Evolutionary conservation across 805 yeast species (phyloP), one percentile per base, ranked within the genome.

Genomic region (Kregervanrija pseudodelftensis): DNA sequence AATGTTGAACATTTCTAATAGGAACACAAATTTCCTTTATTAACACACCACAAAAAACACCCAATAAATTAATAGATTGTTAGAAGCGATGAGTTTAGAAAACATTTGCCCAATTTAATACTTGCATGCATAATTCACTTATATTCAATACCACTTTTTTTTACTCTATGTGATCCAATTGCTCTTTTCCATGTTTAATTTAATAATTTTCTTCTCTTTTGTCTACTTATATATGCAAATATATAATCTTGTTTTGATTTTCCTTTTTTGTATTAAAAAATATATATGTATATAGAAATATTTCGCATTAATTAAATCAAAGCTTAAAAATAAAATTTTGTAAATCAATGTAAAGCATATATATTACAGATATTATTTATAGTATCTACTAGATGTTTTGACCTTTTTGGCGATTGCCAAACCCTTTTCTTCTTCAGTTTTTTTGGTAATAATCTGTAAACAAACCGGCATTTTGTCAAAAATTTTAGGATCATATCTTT

Each of bases 401-500:
- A 38, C 15, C 7, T n/a, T 30, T 30, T 44, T 37, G 11, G 60
- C 53, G n/a, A 51, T 47, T 4, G 33, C 31, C 9, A 55, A 30
- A 11, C 53, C 76, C 56, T 79, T 79, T 54, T 82, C 89, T 52
- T 82, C 90, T 52, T 79, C 74, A 14, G 71, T 66, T 43, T 77
- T 69, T 46, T 69, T 68, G n/a, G 83, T 79, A 3, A 81, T 77
- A 30, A 83, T 63, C 59, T 82, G 88, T n/a, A 83, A 63, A 14
- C 80, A 76, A 11, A 78, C 80, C 0, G 87, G 81, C 44, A 80
- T 76, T 4, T 80, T 82, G 50, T 77, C 70, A 58, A 72, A 67
- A 48, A 72, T 72, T 42, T 64, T 70, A 1, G 82, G 73, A 37
- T 53, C 47, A 39, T 77, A 80, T 41, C 68, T 57, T 30, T 63